These are phyloP conservation scores for Ceratocystiopsis sp. DNA, from an alignment of 2,329 filamentous ascomycete species.

Conservation along the genomic window DNA sequence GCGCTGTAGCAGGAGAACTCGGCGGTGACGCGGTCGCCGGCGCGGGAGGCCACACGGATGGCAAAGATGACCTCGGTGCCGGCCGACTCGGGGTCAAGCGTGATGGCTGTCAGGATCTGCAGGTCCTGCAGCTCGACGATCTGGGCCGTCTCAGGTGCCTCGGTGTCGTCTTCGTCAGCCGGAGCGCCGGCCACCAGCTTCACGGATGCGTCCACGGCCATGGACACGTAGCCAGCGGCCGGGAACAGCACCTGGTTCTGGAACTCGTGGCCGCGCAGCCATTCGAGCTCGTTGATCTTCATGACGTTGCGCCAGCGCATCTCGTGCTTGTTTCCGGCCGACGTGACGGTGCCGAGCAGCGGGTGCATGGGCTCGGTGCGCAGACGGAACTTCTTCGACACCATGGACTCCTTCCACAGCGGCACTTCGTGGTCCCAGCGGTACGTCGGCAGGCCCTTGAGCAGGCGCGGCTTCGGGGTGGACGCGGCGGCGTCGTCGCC, in stretches of 20 bases:
- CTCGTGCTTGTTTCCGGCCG: conserved; percentile 18
- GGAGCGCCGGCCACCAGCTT: conserved; percentile 9
- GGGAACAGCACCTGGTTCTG: conserved; percentile 30
- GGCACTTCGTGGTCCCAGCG: conserved; percentile 9
- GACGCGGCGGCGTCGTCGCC: background rate
- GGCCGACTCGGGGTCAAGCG: conserved; percentile 5
- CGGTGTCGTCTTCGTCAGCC: background rate
- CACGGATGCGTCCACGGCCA: conserved; percentile 18
- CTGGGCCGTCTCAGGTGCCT: background rate
- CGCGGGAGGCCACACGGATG: conserved; percentile 1
- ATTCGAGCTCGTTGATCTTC: conserved; percentile 22
- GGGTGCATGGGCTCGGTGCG: conserved; percentile 14
- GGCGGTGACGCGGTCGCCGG: background rate
- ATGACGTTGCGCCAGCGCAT: conserved; percentile 23
- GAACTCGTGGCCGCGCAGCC: conserved; percentile 30
- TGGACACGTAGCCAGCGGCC: conserved; percentile 23
- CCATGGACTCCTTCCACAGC: conserved; percentile 9
- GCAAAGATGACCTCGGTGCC: conserved; percentile 6
- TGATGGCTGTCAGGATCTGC: conserved; percentile 5
- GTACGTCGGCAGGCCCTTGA: conserved; percentile 9
- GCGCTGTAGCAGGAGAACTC: conserved; percentile 6
- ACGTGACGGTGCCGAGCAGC: conserved; percentile 17
- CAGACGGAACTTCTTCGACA: conserved; percentile 16
- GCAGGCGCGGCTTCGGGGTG: conserved; percentile 1
- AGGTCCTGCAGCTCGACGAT: conserved; percentile 6